A percentile compares a stretch with the other conserved stretches of the same genome.
Conservation (phyloP, 2,329 filamentous ascomycete genomes). For the Rhynchosporium secalis region DNA sequence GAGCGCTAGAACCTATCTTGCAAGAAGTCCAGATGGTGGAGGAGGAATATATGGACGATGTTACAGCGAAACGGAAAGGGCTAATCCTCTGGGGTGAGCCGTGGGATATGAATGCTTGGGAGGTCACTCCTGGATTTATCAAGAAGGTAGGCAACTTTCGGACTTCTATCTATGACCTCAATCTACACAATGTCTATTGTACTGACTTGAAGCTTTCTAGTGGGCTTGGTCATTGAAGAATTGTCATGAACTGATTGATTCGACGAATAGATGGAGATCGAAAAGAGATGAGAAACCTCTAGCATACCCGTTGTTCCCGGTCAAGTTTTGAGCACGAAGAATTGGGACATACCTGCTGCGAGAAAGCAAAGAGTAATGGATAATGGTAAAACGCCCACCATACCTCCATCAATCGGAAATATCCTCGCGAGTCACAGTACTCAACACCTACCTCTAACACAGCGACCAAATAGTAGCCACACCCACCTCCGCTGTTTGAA, state of each 20-base stretch:
- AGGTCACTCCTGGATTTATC: conserved; percentile 28
- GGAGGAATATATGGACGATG: conserved; percentile 18
- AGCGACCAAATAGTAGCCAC: background rate
- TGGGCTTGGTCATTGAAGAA: conserved; percentile 26
- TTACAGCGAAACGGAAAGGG: conserved; percentile 22
- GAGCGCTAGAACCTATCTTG: background rate
- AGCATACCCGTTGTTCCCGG: background rate
- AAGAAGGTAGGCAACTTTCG: conserved; percentile 9
- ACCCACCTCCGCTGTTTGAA: background rate
- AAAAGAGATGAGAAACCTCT: conserved; percentile 18
- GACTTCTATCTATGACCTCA: no score
- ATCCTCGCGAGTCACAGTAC: no score
- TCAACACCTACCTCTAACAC: no score
- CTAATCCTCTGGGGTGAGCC: conserved; percentile 31
- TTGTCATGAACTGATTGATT: conserved; percentile 25
- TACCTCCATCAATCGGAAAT: no score
- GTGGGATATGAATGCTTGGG: conserved; percentile 26
- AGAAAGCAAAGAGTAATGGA: no score
- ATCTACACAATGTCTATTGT: no score
- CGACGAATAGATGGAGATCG: conserved; percentile 29
- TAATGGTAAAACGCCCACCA: no score
- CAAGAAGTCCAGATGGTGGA: background rate
- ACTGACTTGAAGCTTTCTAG: background rate
- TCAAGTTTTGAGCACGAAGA: no score
- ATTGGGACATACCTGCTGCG: no score